Conservation (phyloP, 768 basidiomycete species). For the Albatrellus ellisii region DNA sequence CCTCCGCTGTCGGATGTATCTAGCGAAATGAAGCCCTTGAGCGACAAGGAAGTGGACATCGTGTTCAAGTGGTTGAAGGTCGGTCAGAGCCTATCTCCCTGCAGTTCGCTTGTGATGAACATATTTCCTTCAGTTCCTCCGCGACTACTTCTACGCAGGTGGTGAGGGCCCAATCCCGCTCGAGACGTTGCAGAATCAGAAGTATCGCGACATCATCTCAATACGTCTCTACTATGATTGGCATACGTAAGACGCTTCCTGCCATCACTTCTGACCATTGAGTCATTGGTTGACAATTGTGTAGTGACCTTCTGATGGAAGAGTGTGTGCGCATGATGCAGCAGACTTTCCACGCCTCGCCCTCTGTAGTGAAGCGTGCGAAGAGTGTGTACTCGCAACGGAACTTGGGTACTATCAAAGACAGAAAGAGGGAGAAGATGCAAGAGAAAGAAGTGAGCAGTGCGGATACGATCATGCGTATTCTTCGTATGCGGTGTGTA, state of each 20-base stretch:
- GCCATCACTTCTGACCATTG: neutral
- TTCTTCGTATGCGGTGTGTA: conserved; percentile 85
- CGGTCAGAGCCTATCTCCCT: conserved; percentile 5
- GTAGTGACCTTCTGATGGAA: conserved; percentile 76
- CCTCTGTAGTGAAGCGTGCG: conserved; percentile 73
- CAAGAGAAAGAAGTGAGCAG: conserved; percentile 59
- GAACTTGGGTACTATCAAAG: conserved; percentile 92
- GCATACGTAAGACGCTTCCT: conserved; percentile 57
- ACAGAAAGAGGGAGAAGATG: conserved; percentile 86
- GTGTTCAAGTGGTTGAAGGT: conserved; percentile 99
- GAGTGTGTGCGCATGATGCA: conserved; percentile 96
- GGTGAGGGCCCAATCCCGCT: conserved; percentile 87
- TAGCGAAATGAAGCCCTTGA: conserved; percentile 85
- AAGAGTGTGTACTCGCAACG: conserved; percentile 90
- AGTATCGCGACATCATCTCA: conserved; percentile 83
- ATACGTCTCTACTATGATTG: conserved; percentile 95
- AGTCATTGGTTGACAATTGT: conserved; percentile 9
- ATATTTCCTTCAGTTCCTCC: conserved; percentile 51
- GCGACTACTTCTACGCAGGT: conserved; percentile 90
- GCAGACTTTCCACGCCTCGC: conserved; percentile 59
- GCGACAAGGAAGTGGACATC: conserved; percentile 94
- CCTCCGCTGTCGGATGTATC: conserved; percentile 78
- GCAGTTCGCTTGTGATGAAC: conserved; percentile 1
- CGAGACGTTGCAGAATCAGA: conserved; percentile 82
- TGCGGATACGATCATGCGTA: conserved; percentile 88